These are phyloP conservation scores for Echites panduratus DNA, from an alignment of 257 asterid species.

Conservation along the genomic window DNA sequence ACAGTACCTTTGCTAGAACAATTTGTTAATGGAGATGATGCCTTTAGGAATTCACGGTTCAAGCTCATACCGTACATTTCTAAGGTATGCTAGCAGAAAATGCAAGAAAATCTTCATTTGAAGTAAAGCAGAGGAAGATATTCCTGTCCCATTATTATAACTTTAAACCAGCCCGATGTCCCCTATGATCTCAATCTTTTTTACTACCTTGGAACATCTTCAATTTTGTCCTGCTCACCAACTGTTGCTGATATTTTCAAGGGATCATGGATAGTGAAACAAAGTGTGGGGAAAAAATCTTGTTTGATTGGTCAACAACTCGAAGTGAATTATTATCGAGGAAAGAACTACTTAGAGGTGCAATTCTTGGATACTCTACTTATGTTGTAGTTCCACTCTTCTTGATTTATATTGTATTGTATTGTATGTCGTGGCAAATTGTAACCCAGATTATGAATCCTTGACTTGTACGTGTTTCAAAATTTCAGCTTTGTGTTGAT, in stretches of 20 bases:
- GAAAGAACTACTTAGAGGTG: constrained; percentile 91
- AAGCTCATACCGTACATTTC: constrained; percentile 85
- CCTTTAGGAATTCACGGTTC: constrained; percentile 75
- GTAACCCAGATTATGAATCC: background rate
- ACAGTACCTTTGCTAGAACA: constrained; percentile 65
- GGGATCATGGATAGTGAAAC: constrained; percentile 99
- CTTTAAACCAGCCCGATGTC: background rate
- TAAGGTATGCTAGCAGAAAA: constrained; percentile 30
- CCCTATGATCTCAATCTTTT: background rate
- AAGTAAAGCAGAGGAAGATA: background rate
- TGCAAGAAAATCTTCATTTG: background rate
- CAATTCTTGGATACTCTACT: background rate
- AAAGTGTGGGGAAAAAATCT: constrained; percentile 92
- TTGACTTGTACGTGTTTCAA: background rate
- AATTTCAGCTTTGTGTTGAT: constrained; percentile 59
- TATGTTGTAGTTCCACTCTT: background rate
- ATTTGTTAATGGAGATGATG: constrained; percentile 76
- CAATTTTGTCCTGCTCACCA: background rate
- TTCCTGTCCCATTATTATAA: background rate
- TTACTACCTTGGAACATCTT: background rate
- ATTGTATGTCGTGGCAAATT: too few relatives aligned
- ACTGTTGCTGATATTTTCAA: constrained; percentile 11
- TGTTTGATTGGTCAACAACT: constrained; percentile 87
- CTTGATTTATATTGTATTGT: background rate
- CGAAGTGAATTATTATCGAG: constrained; percentile 63